A percentile compares a stretch with the other conserved stretches of the same genome.
Conservation (phyloP, 2,329 filamentous ascomycete species). For the Aspergillus ochraceus region DNA sequence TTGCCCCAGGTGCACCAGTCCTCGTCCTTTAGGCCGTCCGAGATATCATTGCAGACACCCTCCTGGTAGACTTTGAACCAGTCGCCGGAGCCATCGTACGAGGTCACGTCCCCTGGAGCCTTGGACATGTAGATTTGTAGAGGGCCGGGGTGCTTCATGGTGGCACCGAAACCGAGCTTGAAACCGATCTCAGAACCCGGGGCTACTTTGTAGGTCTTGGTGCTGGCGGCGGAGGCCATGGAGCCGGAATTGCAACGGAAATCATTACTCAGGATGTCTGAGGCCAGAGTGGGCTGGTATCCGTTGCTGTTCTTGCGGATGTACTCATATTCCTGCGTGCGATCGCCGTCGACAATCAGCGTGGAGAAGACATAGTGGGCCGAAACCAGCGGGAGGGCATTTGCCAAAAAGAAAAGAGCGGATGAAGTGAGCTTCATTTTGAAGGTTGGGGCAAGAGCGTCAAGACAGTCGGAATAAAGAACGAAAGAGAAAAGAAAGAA, state of each 20-base stretch:
- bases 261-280: slow-evolving; percentile 12
- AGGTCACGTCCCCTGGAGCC: slow-evolving; percentile 15
- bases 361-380: slow-evolving; percentile 17
- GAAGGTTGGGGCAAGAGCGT: neutral
- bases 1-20: slow-evolving; percentile 16
- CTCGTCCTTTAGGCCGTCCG: slow-evolving; percentile 1
- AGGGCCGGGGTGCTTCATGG: slow-evolving; percentile 25
- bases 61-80: slow-evolving; percentile 25
- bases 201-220: slow-evolving; percentile 16
- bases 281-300: slow-evolving; percentile 15
- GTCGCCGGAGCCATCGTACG: slow-evolving; percentile 22
- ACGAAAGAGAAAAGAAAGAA: neutral
- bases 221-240: slow-evolving; percentile 11
- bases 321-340: slow-evolving; percentile 18
- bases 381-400: slow-evolving; percentile 5
- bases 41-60: slow-evolving; percentile 3
- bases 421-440: neutral
- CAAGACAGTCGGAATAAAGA: neutral
- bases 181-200: slow-evolving; percentile 19
- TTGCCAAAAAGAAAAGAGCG: slow-evolving; percentile 1
- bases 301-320: slow-evolving; percentile 18
- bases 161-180: slow-evolving; percentile 18
- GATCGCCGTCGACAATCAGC: slow-evolving; percentile 13
- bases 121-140: slow-evolving; percentile 28
- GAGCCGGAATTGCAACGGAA: slow-evolving; percentile 22